Evolutionary conservation across 2,329 filamentous ascomycete genomes (phyloP), one percentile per base, ranked within the genome.

Genomic region (Hypocrella siamensis): DNA sequence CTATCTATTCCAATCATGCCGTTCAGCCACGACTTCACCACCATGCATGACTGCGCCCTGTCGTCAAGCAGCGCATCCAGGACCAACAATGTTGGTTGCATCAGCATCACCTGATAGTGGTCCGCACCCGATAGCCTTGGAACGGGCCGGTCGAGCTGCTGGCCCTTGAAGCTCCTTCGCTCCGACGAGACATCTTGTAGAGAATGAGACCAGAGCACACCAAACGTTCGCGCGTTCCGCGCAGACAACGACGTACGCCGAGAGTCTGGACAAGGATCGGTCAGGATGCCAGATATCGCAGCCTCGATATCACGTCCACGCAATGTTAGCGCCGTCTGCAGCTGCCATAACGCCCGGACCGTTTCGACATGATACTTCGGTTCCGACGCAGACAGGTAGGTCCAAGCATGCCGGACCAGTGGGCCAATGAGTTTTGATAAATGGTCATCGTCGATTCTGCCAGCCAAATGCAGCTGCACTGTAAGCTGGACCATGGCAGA

Each of bases 301-400:
- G 82, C 83, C 52, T 93, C 86, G 4, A 93, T 76, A 28, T 85
- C 72, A 31, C 79, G 75, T 42, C 76, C 75, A 2, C 67, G 58
- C 25, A 66, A 58, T 2, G 77, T 70, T 10, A 93, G 67, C 1
- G 75, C 68, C 17, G 67, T 70, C 43, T 96, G 85, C 31, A 98
- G 59, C 41, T 84, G 75, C 82, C 90, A 93, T 25, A 98, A 60
- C 42, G 75, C 79, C 35, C 81, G 75, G 7, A 92, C 82, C 14
- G 85, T 78, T 57, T 98, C 92, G 19, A 98, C 86, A 47, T 96
- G 90, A 42, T 88, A 92, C 48, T 93, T 93, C 0, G 86, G 85
- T 39, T 78, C 76, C 10, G 75, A 66, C n/a, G 82, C 77, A 1
- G 84, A 81, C 25, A 98, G 57, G 45, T 82, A 84, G 5, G 60